A percentile compares a stretch with the other conserved stretches of the same genome.
These are phyloP conservation scores for Moesziomyces sp. DNA, from an alignment of 1,284 basidiomycete species.

Conservation along the genomic window DNA sequence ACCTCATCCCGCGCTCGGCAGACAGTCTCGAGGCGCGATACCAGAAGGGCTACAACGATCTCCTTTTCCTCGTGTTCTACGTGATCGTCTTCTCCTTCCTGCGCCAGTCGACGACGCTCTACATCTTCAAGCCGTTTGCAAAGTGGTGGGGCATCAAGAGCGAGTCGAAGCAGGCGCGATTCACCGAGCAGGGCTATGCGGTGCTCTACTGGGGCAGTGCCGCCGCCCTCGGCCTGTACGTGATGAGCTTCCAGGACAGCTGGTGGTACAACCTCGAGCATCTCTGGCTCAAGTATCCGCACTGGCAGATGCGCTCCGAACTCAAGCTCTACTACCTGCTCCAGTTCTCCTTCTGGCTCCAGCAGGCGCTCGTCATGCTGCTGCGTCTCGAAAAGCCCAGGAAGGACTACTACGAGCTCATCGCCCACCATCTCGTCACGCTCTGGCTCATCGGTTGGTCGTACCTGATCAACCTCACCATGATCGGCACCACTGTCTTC, in stretches of 20 bases:
- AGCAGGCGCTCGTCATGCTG: conserved; percentile 88
- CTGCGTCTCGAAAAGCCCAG: conserved; percentile 90
- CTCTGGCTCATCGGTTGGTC: conserved; percentile 89
- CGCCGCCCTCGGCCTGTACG: conserved; percentile 69
- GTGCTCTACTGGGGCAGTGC: conserved; percentile 64
- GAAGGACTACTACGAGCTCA: conserved; percentile 88
- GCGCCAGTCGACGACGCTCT: conserved; percentile 80
- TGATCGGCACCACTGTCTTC: conserved; percentile 91
- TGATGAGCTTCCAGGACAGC: conserved; percentile 87
- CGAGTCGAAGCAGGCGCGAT: conserved; percentile 58
- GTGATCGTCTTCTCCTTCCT: conserved; percentile 91
- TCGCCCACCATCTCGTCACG: conserved; percentile 86
- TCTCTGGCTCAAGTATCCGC: conserved; percentile 65
- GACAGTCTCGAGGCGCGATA: conserved; percentile 46
- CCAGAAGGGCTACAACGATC: conserved; percentile 71
- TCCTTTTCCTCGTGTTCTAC: conserved; percentile 85
- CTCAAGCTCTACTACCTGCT: conserved; percentile 91
- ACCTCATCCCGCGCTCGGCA: conserved; percentile 36
- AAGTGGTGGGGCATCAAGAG: conserved; percentile 63
- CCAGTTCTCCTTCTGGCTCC: conserved; percentile 85
- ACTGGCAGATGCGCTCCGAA: conserved; percentile 80
- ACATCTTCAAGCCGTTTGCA: conserved; percentile 79
- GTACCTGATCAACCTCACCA: conserved; percentile 72
- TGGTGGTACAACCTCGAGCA: conserved; percentile 79
- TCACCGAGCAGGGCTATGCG: conserved; percentile 66